phyloP scores from a whole-genome alignment of 2,329 filamentous ascomycete species.

The Cryphonectria carpinicola region DNA sequence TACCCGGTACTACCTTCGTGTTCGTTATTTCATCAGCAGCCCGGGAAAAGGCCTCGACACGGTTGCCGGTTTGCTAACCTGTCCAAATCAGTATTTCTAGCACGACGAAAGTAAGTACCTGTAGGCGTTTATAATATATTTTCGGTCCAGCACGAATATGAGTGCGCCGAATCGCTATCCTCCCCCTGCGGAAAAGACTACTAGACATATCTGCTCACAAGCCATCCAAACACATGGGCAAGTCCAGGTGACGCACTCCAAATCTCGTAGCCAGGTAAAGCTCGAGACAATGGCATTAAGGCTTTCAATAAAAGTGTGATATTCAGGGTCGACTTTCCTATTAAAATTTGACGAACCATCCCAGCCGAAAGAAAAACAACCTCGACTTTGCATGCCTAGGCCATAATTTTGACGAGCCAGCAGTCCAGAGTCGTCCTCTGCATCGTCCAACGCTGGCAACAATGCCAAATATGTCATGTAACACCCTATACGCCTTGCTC shows the following conservation, averaged over 20 bases:
- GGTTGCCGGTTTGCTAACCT: background rate
- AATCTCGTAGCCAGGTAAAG: background rate
- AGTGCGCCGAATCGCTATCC: too few species aligned
- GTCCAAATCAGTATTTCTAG: too few species aligned
- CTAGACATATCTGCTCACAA: background rate
- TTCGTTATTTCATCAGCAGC: too few species aligned
- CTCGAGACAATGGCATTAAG: background rate
- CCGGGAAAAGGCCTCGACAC: too few species aligned
- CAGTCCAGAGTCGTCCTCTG: too few species aligned
- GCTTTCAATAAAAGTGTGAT: background rate
- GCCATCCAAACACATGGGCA: background rate
- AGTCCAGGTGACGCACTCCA: background rate
- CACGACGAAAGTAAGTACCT: background rate
- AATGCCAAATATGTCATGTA: too few species aligned
- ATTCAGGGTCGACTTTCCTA: background rate
- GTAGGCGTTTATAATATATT: background rate
- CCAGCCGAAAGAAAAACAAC: background rate
- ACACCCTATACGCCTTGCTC: background rate
- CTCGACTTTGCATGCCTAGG: background rate
- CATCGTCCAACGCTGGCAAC: too few species aligned
- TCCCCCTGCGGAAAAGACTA: background rate
- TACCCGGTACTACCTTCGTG: too few species aligned
- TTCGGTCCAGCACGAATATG: background rate
- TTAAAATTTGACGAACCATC: background rate
- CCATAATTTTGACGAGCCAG: too few species aligned